Base-by-base conservation (phyloP, 805 yeast species). In the Ogataea saltuana region DNA sequence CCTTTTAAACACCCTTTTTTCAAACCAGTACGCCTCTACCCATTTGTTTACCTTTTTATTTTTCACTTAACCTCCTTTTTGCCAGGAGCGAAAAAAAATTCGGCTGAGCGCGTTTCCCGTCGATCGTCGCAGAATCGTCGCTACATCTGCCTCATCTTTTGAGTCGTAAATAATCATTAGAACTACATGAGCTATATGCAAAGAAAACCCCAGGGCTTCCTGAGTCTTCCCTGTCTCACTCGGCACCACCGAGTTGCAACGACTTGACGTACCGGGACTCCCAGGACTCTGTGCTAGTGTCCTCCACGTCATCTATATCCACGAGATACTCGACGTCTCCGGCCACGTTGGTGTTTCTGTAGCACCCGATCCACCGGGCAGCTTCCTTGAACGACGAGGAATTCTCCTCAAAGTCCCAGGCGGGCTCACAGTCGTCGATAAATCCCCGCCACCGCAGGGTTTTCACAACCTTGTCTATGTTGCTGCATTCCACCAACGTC, bases 361-460 rank as follows among this genome's bases (percentile, higher is more conserved):
- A 50, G 31, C 42, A 36, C 1, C 61, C 61, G 9, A 57, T 37
- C 39, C 39, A 34, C 26, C 29, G 17, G 21, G 51, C 53, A 9
- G 60, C 51, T 20, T 42, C 41, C 17, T 42, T 43, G 41, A 55
- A 57, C 13, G 47, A 18, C 2, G 34, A 20, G 0, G 50, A 18
- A 33, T 57, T 55, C 4, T 42, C 22, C 9, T 39, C 44, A 13
- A 38, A 39, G 1, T 44, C 44, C 53, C 57, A 57, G 4, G 43
- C 33, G 2, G 58, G 58, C 4, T 16, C 19, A 11, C 45, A 38
- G 19, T 35, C 42, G 22, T 30, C 26, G 8, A 29, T 26, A 3
- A 42, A 20, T 7, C 44, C 54, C 3, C 35, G 31, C 59, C 59
- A 55, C 21, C 42, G 39, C 23, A 57, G 42, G 21, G 42, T 45